These are phyloP conservation scores for Senecio squalidus DNA, from an alignment of 140 eudicot species.

Conservation along the genomic window DNA sequence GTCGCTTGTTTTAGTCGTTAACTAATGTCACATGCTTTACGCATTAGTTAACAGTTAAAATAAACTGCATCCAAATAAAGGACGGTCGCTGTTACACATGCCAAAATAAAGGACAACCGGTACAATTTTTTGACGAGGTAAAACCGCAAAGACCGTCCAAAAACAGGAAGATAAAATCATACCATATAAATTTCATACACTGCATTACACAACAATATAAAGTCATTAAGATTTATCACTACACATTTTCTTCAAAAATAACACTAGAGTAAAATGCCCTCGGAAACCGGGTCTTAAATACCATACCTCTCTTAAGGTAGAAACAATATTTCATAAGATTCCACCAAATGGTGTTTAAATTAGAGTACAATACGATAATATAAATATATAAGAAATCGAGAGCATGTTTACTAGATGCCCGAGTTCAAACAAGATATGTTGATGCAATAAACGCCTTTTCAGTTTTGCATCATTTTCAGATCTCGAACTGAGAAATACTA, in stretches of 20 bases:
- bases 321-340: conserved; percentile 3
- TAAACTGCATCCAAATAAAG: too few species aligned
- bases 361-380: conserved; percentile 11
- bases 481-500: conserved; percentile 12
- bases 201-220: too few species aligned
- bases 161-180: too few species aligned
- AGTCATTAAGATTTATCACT: neutral
- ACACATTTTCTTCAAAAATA: neutral
- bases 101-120: too few species aligned
- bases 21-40: too few species aligned
- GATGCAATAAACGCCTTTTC: conserved; percentile 1
- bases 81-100: too few species aligned
- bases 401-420: conserved; percentile 18
- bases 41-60: too few species aligned
- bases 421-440: conserved; percentile 14
- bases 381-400: conserved; percentile 8
- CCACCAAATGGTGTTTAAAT: conserved; percentile 3
- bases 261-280: conserved; percentile 4
- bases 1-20: too few species aligned
- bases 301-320: conserved; percentile 4
- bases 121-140: too few species aligned
- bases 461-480: neutral
- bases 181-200: too few species aligned
- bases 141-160: too few species aligned
- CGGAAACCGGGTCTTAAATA: neutral